Conservation (phyloP, 23 red algal species). For the Pyropia haitanensis region DNA sequence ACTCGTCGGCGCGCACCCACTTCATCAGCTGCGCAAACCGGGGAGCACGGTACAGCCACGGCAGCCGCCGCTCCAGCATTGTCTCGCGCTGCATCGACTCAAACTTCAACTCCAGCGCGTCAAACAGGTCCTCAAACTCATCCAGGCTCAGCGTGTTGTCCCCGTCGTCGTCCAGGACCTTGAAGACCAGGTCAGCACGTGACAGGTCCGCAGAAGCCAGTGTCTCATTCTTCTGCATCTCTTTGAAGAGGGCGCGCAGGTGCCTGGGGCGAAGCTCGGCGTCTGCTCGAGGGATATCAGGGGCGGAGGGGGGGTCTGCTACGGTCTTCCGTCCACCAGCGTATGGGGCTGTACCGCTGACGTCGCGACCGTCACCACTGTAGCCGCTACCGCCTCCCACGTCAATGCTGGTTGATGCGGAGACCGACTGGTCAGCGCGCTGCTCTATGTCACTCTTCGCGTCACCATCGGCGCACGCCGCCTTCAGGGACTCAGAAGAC, state of each 20-base stretch:
- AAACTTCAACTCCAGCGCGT: constrained; percentile 52
- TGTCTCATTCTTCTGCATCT: constrained; percentile 50
- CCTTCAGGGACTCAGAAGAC: too few species aligned
- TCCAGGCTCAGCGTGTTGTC: constrained; percentile 42
- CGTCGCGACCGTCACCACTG: too few species aligned
- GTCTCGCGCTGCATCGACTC: constrained; percentile 21
- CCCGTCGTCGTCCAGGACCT: constrained; percentile 37
- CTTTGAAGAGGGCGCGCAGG: constrained; percentile 31
- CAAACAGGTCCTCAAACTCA: constrained; percentile 50
- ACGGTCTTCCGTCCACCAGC: too few species aligned
- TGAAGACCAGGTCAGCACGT: constrained; percentile 27
- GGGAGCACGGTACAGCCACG: constrained; percentile 28
- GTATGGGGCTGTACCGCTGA: too few species aligned
- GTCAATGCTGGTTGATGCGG: too few species aligned
- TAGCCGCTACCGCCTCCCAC: too few species aligned
- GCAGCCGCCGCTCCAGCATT: constrained; percentile 21
- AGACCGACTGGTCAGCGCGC: too few species aligned
- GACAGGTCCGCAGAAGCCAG: constrained; percentile 22
- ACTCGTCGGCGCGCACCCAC: constrained; percentile 28
- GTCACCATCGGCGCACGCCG: too few species aligned
- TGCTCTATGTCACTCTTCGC: too few species aligned
- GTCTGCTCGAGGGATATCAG: too few species aligned
- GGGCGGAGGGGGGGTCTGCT: too few species aligned
- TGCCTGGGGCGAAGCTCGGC: too few species aligned
- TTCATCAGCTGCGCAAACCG: constrained; percentile 19